Percentiles rank a stretch among this genome's conserved stretches.
Conservation (phyloP, 2,329 filamentous ascomycete genomes). For the Exophiala mesophila region DNA sequence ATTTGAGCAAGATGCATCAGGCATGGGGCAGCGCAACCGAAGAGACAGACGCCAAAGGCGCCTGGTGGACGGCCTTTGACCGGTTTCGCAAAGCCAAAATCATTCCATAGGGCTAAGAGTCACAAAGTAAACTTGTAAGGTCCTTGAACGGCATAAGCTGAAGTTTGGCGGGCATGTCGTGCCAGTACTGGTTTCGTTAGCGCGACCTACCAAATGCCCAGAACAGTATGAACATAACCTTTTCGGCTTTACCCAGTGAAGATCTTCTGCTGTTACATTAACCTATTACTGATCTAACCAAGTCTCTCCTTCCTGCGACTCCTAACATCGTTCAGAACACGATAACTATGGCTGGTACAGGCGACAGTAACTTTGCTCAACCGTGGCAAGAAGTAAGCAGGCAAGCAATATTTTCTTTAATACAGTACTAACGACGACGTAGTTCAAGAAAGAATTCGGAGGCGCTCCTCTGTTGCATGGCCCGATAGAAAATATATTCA, state of each 20-base stretch:
- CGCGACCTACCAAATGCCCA: no score
- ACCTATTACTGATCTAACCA: no score
- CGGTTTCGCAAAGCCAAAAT: conserved; percentile 3
- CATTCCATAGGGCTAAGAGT: conserved; percentile 8
- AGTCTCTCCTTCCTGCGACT: no score
- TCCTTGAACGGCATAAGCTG: no score
- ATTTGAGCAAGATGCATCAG: conserved; percentile 3
- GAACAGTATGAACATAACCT: no score
- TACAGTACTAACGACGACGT: background rate
- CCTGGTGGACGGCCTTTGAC: conserved; percentile 7
- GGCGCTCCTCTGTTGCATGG: conserved; percentile 4
- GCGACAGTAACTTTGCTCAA: background rate
- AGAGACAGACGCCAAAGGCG: conserved; percentile 1
- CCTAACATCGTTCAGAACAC: no score
- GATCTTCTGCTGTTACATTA: no score
- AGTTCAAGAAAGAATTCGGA: conserved; percentile 8
- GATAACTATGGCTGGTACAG: no score
- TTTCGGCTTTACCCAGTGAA: no score
- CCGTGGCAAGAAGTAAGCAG: background rate
- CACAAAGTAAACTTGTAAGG: no score
- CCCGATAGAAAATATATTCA: background rate
- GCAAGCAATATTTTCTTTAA: background rate
- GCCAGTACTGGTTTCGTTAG: no score
- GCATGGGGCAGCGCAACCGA: conserved; percentile 1
- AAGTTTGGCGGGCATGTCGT: no score